A percentile compares a stretch with the other conserved stretches of the same genome.
phyloP scores from a whole-genome alignment of 192 early-diverging fungal species.

The Rhizoclosmatium globosum region DNA sequence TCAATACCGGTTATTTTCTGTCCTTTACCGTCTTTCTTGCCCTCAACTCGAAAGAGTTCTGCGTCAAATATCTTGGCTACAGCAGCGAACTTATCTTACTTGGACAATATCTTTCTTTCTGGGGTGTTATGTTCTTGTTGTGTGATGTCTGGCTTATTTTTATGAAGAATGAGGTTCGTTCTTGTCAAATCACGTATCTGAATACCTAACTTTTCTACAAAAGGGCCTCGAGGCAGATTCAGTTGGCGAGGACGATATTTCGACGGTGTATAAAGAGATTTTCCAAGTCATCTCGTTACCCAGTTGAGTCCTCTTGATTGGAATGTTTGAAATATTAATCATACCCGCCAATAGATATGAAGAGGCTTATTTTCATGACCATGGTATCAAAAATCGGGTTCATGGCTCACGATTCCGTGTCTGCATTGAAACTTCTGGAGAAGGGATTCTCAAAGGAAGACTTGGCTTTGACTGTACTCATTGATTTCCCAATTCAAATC shows the following conservation, averaged over 20 bases:
- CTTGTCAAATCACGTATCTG: slow-evolving; percentile 12
- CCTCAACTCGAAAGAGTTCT: slow-evolving; percentile 91
- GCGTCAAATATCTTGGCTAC: slow-evolving; percentile 86
- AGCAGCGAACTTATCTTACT: slow-evolving; percentile 80
- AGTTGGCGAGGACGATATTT: slow-evolving; percentile 41
- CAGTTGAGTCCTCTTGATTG: slow-evolving; percentile 55
- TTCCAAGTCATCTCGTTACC: slow-evolving; percentile 85
- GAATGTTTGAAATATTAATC: neutral
- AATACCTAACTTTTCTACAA: neutral
- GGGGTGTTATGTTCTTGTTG: slow-evolving; percentile 88
- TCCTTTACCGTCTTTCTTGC: slow-evolving; percentile 98
- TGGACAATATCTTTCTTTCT: slow-evolving; percentile 90
- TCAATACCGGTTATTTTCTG: slow-evolving; percentile 95
- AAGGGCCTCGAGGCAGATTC: slow-evolving; percentile 30
- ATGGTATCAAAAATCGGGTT: slow-evolving; percentile 94
- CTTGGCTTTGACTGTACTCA: slow-evolving; percentile 85
- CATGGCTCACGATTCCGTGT: slow-evolving; percentile 94
- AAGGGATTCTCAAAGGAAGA: slow-evolving; percentile 95
- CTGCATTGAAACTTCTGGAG: slow-evolving; percentile 93
- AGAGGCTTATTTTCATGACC: slow-evolving; percentile 78
- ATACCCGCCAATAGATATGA: slow-evolving; percentile 71
- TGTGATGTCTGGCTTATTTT: slow-evolving; percentile 86
- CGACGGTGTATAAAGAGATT: slow-evolving; percentile 84
- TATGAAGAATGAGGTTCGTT: slow-evolving; percentile 72
- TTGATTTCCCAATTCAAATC: slow-evolving; percentile 97